Base-by-base conservation (phyloP, 2,329 filamentous ascomycete species). In the Fusarium stilboides region DNA sequence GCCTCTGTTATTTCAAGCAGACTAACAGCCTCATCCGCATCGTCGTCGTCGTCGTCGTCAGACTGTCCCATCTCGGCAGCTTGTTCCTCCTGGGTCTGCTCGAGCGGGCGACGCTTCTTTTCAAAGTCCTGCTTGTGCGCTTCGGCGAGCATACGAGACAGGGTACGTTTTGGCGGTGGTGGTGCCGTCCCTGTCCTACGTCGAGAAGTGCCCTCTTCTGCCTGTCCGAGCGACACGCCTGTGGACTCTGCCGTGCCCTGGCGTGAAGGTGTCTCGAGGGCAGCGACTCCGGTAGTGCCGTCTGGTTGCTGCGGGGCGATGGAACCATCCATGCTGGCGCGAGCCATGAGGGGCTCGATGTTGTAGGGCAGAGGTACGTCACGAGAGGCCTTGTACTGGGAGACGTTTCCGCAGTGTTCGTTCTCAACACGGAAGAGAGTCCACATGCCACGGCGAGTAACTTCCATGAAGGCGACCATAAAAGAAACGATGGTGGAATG, bases 91-190 rank as follows among this genome's bases (percentile, higher is more conserved):
- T 68, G 72, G 0, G 59, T 72, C 31, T 75, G 69, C 22, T 75
- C 76, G n/a, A 63, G 53, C 0, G 71, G 79, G 71, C 77, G 80
- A 66, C 88, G 86, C 77, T 89, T 92, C 82, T 96, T 92, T 80
- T 97, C 92, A 77, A 98, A 98, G 80, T 98, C 95, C 78, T 97
- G 92, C 64, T 88, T 91, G 78, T 98, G 96, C 8, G 95, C 95
- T 65, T 91, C 87, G 6, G 93, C 92, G 70, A 98, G 85, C n/a
- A 94, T 89, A 15, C 86, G 88, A 7, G 84, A 83, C 57, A 89
- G 84, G 1, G 80, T 57, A 50, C 71, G 64, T 58, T 70, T 8
- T 71, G 54, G 28, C 3, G 62, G 37, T 8, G 54, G 24, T 2
- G 78, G 75, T n/a, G 80, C 78, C 1, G 78, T 55, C 31, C 80